These are phyloP conservation scores for Termitomyces sp. DNA, from an alignment of 768 basidiomycete genomes.

Conservation along the genomic window DNA sequence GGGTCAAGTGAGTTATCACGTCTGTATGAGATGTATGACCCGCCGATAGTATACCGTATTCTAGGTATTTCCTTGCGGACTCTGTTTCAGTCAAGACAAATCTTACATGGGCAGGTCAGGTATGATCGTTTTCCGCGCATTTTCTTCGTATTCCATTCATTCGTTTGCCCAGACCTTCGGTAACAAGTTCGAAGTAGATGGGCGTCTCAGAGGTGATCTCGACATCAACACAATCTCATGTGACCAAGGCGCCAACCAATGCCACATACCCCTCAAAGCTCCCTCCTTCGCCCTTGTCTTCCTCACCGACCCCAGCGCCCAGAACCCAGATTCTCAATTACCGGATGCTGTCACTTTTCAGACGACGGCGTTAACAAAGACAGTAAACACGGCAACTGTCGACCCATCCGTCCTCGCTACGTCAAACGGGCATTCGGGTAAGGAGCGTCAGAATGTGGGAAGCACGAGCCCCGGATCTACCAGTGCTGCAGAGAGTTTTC, in stretches of 20 bases:
- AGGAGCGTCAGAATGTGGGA: constrained; percentile 16
- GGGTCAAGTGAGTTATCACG: constrained; percentile 34
- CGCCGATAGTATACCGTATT: background rate
- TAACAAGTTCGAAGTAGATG: constrained; percentile 57
- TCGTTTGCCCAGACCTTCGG: constrained; percentile 46
- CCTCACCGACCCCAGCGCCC: constrained; percentile 34
- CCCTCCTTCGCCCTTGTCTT: constrained; percentile 77
- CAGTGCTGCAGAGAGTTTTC: constrained; percentile 11
- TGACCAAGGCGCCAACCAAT: constrained; percentile 43
- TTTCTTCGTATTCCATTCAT: background rate
- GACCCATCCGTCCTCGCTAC: constrained; percentile 49
- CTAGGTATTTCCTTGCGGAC: constrained; percentile 50
- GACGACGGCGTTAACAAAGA: constrained; percentile 51
- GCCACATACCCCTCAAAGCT: constrained; percentile 57
- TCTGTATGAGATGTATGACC: constrained; percentile 21
- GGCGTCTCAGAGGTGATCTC: constrained; percentile 51
- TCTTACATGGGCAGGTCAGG: constrained; percentile 77
- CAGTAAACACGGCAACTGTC: constrained; percentile 46
- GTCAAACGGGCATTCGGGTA: constrained; percentile 34
- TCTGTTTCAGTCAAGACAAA: constrained; percentile 56
- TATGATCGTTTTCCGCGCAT: constrained; percentile 18
- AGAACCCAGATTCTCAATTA: constrained; percentile 21
- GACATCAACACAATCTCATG: constrained; percentile 57
- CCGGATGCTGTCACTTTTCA: constrained; percentile 38
- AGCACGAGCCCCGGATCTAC: constrained; percentile 24